Evolutionary conservation across 805 yeast species (phyloP).

Genomic region (Candida ulmi): DNA sequence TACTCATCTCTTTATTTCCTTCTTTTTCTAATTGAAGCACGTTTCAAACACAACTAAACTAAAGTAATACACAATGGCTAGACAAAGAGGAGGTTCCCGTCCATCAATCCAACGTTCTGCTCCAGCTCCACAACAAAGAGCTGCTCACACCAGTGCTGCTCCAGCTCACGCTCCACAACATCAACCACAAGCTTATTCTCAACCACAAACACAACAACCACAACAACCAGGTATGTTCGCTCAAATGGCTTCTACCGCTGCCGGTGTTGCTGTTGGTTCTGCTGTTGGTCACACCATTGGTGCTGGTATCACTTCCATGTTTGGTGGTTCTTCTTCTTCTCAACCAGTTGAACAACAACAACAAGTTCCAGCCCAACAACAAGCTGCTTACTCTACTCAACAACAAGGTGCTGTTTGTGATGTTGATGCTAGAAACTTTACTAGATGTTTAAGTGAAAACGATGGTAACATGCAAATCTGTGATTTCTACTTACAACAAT

Average conservation of each 20-base stretch:
- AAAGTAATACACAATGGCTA: slow-evolving; percentile 36
- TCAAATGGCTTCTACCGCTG: slow-evolving; percentile 98
- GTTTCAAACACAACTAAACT: no score
- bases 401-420: slow-evolving; percentile 66
- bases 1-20: no score
- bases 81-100: slow-evolving; percentile 41
- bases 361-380: slow-evolving; percentile 36
- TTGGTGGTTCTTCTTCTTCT: slow-evolving; percentile 71
- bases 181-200: slow-evolving; percentile 39
- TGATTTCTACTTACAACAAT: slow-evolving; percentile 94
- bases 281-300: slow-evolving; percentile 96
- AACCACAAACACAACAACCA: slow-evolving; percentile 52
- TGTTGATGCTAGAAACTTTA: slow-evolving; percentile 88
- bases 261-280: slow-evolving; percentile 99
- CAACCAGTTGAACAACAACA: slow-evolving; percentile 42
- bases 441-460: slow-evolving; percentile 92
- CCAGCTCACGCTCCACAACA: slow-evolving; percentile 39
- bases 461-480: slow-evolving; percentile 95
- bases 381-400: slow-evolving; percentile 28
- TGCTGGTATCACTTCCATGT: slow-evolving; percentile 86
- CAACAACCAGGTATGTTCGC: slow-evolving; percentile 83
- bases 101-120: slow-evolving; percentile 36
- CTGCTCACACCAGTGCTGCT: slow-evolving; percentile 70
- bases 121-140: slow-evolving; percentile 55
- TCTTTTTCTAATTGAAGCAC: no score